Percentiles rank a stretch among this genome's conserved stretches.
phyloP scores from a whole-genome alignment of 495 filamentous ascomycete genomes.

The Clavariopsis aquatica region DNA sequence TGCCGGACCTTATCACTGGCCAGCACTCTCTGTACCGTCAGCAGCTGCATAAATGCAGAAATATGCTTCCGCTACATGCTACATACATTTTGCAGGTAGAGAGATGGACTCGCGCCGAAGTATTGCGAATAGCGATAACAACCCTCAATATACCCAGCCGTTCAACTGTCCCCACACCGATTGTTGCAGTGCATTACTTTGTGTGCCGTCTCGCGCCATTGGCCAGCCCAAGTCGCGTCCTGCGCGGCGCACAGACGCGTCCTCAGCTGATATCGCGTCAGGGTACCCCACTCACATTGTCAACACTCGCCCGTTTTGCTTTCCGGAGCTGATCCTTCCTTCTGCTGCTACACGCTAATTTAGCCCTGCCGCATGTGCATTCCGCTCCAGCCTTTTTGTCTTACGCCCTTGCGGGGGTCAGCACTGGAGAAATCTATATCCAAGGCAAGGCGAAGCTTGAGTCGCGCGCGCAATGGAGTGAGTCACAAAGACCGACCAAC shows the following conservation, averaged over 20 bases:
- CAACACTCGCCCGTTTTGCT: conserved; percentile 11
- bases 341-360: conserved; percentile 8
- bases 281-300: conserved; percentile 1
- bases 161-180: background rate
- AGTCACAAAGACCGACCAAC: background rate
- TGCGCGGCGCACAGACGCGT: no score
- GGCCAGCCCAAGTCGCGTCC: background rate
- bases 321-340: conserved; percentile 20
- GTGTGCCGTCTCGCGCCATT: no score
- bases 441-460: background rate
- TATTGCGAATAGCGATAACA: background rate
- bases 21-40: background rate
- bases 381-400: background rate
- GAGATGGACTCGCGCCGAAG: background rate
- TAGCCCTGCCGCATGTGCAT: conserved; percentile 15
- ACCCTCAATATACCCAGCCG: conserved; percentile 5
- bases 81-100: background rate
- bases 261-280: conserved; percentile 31
- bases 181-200: conserved; percentile 1
- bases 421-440: background rate
- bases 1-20: conserved; percentile 9
- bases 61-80: background rate
- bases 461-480: background rate
- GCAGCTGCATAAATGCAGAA: background rate
- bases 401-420: conserved; percentile 4